Evolutionary conservation across 495 filamentous ascomycete species (phyloP).

Genomic region (Penicillium tannophilum): DNA sequence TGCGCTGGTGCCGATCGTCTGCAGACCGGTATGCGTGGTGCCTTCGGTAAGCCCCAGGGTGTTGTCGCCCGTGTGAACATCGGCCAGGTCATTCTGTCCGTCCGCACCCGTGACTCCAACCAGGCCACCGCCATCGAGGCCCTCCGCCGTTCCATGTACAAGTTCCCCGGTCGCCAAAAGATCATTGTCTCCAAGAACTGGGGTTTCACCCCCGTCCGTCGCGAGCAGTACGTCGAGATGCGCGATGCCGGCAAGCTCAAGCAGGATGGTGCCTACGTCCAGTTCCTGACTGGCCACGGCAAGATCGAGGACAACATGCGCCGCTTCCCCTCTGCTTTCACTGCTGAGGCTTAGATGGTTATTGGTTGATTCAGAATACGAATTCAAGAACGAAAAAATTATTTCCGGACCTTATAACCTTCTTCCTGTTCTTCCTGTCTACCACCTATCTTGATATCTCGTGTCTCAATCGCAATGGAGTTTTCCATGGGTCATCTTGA

Average conservation of each 20-base stretch:
- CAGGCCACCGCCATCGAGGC: slow-evolving; percentile 94
- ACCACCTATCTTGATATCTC: slow-evolving; percentile 30
- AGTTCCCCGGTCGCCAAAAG: slow-evolving; percentile 99
- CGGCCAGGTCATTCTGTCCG: slow-evolving; percentile 94
- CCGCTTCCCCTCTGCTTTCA: slow-evolving; percentile 91
- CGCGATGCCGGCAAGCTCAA: slow-evolving; percentile 86
- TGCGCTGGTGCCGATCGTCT: slow-evolving; percentile 99
- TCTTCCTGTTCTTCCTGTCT: slow-evolving; percentile 21
- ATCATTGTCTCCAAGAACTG: slow-evolving; percentile 99
- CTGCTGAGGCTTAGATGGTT: slow-evolving; percentile 47
- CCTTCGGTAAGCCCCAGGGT: slow-evolving; percentile 98
- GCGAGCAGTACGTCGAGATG: slow-evolving; percentile 93
- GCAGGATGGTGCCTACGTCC: slow-evolving; percentile 97
- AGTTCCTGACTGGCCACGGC: slow-evolving; percentile 94
- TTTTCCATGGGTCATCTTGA: slow-evolving; percentile 29
- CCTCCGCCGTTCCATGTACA: slow-evolving; percentile 98
- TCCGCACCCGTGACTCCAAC: slow-evolving; percentile 93
- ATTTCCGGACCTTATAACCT: slow-evolving; percentile 29
- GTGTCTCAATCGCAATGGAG: slow-evolving; percentile 31
- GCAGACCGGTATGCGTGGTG: slow-evolving; percentile 99
- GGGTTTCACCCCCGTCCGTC: slow-evolving; percentile 97
- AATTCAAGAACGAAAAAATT: slow-evolving; percentile 33
- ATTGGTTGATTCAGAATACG: slow-evolving; percentile 32
- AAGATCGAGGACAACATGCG: slow-evolving; percentile 82
- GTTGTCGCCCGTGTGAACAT: slow-evolving; percentile 98